Evolutionary conservation across 352 stramenopile genomes (phyloP).

Genomic region (Phytophthora chlamydospora): DNA sequence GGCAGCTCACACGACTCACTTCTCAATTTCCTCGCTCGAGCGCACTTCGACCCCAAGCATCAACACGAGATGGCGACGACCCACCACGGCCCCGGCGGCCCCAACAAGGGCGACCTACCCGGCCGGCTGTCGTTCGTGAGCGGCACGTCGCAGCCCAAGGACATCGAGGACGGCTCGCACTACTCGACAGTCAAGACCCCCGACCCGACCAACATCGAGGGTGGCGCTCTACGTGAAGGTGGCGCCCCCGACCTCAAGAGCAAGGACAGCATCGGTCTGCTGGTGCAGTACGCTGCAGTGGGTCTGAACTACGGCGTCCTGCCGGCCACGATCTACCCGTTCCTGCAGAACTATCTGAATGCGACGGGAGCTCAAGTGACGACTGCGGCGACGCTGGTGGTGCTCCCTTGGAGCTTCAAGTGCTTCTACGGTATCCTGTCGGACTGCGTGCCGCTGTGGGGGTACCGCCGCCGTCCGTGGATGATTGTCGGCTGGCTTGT

Average conservation of each 20-base stretch:
- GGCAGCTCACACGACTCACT: too few relatives aligned
- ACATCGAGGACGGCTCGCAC: conserved; percentile 14
- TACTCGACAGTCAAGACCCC: conserved; percentile 16
- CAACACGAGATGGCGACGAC: too few relatives aligned
- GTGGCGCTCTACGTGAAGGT: conserved; percentile 31
- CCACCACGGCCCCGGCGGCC: too few relatives aligned
- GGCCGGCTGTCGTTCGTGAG: conserved; percentile 24
- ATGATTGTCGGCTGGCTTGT: conserved; percentile 40
- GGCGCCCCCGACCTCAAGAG: conserved; percentile 20
- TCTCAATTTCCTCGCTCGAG: too few relatives aligned
- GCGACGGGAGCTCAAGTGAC: conserved; percentile 23
- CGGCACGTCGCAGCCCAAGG: conserved; percentile 20
- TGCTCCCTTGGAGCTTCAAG: conserved; percentile 55
- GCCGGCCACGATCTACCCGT: conserved; percentile 37
- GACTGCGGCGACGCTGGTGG: conserved; percentile 36
- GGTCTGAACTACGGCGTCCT: conserved; percentile 35
- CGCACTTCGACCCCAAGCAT: too few relatives aligned
- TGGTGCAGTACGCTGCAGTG: conserved; percentile 34
- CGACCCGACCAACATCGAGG: conserved; percentile 11
- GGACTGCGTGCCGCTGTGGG: conserved; percentile 28
- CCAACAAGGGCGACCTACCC: conserved; percentile 7
- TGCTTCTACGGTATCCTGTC: conserved; percentile 35
- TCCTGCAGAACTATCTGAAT: conserved; percentile 41
- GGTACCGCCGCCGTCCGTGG: conserved; percentile 29
- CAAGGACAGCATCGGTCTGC: conserved; percentile 36